These are phyloP conservation scores for Symbiodinium pilosum DNA, from an alignment of 73 alveolate species.

Conservation along the genomic window DNA sequence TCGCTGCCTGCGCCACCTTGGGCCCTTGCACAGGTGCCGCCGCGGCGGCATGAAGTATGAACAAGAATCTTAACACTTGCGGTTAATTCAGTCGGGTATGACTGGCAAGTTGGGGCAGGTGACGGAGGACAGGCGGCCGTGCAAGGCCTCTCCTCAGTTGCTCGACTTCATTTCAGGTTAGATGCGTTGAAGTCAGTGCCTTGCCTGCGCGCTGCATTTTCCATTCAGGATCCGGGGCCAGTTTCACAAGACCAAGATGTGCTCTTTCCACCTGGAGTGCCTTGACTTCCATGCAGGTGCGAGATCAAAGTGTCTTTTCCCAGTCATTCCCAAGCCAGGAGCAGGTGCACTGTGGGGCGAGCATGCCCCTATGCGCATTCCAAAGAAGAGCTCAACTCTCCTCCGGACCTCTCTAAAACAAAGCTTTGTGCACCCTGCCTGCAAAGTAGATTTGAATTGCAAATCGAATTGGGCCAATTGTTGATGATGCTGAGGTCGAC, in stretches of 20 bases:
- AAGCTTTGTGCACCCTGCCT: constrained; percentile 53
- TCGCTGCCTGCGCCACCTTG: too few relatives aligned
- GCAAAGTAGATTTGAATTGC: neutral
- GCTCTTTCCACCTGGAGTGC: constrained; percentile 80
- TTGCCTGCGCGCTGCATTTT: too few relatives aligned
- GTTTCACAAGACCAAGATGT: constrained; percentile 93
- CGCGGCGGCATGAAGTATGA: too few relatives aligned
- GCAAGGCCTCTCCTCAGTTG: constrained; percentile 68
- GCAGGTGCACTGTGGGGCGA: constrained; percentile 74
- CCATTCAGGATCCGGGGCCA: constrained; percentile 75
- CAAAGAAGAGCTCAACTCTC: constrained; percentile 69
- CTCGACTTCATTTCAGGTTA: neutral
- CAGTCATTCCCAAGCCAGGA: neutral
- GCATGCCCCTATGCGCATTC: constrained; percentile 92
- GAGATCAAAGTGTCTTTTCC: neutral
- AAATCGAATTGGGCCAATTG: too few relatives aligned
- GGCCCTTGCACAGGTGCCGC: too few relatives aligned
- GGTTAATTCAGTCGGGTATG: too few relatives aligned
- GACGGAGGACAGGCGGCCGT: neutral
- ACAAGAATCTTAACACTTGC: too few relatives aligned
- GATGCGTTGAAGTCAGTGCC: too few relatives aligned
- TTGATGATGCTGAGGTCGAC: neutral
- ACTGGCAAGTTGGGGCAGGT: too few relatives aligned
- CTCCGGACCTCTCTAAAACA: constrained; percentile 83
- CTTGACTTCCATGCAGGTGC: neutral